A percentile compares a stretch with the other conserved stretches of the same genome.
These are phyloP conservation scores for Saksenaea oblongispora DNA, from an alignment of 371 early-diverging fungal genomes.

Conservation along the genomic window DNA sequence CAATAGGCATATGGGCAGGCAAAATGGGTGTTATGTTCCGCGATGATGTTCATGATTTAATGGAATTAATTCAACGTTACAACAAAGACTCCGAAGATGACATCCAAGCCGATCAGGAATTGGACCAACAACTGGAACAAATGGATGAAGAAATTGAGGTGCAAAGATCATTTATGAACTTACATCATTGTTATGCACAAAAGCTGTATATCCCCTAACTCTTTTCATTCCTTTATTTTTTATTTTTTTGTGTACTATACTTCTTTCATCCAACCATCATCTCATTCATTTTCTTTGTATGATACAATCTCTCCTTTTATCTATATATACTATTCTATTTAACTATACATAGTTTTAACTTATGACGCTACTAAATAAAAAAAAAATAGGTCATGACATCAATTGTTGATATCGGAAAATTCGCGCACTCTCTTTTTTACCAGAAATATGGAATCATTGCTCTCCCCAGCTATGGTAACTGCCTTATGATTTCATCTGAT, in stretches of 20 bases:
- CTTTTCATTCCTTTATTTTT: conserved; percentile 1
- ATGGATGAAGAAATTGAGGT: conserved; percentile 39
- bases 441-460: too few species aligned
- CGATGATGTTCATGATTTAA: conserved; percentile 36
- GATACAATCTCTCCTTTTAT: neutral
- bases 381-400: neutral
- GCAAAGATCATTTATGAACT: conserved; percentile 44
- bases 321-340: neutral
- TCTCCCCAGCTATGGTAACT: too few species aligned
- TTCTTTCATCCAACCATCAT: neutral
- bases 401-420: too few species aligned
- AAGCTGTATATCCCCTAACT: conserved; percentile 16
- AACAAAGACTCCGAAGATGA: conserved; percentile 4
- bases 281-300: neutral
- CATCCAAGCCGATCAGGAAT: conserved; percentile 21
- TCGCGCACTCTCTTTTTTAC: too few species aligned
- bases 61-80: conserved; percentile 22
- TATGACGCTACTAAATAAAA: neutral
- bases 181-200: conserved; percentile 31
- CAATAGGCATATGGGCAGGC: conserved; percentile 49
- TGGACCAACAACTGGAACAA: conserved; percentile 26
- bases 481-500: too few species aligned
- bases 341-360: neutral
- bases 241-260: neutral
- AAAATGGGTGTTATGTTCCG: conserved; percentile 44